Evolutionary conservation across 2,329 filamentous ascomycete species (phyloP).

Genomic region (Thelonectria rubi): DNA sequence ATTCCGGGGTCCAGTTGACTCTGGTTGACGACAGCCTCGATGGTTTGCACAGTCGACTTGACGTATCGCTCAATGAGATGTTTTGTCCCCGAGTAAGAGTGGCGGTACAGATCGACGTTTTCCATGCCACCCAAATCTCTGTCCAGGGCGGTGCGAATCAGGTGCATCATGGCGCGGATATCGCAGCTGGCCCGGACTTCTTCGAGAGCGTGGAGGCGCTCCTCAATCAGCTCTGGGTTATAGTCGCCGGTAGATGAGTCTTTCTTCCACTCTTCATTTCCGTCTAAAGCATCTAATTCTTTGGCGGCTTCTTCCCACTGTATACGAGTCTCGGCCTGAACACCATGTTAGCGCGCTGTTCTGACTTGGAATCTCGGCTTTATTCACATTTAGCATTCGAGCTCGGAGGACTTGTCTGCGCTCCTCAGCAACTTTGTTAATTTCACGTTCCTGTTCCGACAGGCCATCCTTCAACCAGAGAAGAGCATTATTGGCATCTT

Average conservation of each 20-base stretch:
- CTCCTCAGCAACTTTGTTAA: slow-evolving; percentile 60
- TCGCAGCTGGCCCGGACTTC: slow-evolving; percentile 77
- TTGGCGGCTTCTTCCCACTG: slow-evolving; percentile 81
- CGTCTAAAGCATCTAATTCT: slow-evolving; percentile 81
- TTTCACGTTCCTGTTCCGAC: slow-evolving; percentile 59
- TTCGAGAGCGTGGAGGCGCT: slow-evolving; percentile 77
- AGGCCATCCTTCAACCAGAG: slow-evolving; percentile 64
- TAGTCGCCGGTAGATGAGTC: slow-evolving; percentile 72
- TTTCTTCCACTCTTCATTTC: slow-evolving; percentile 83
- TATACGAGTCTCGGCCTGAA: slow-evolving; percentile 70
- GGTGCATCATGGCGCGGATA: slow-evolving; percentile 78
- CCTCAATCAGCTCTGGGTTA: slow-evolving; percentile 72
- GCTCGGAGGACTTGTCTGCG: slow-evolving; percentile 70
- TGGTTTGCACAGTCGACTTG: slow-evolving; percentile 77
- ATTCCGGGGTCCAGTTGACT: slow-evolving; percentile 62
- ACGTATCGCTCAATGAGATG: slow-evolving; percentile 87
- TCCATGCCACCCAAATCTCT: slow-evolving; percentile 89
- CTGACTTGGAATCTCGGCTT: neutral
- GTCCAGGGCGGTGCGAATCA: slow-evolving; percentile 81
- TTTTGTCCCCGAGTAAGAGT: slow-evolving; percentile 88
- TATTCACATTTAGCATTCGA: slow-evolving; percentile 71
- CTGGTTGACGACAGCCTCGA: slow-evolving; percentile 75
- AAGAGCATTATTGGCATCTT: slow-evolving; percentile 52
- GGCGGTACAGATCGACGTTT: slow-evolving; percentile 81
- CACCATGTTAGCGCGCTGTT: slow-evolving; percentile 17